These are phyloP conservation scores for Gossypium laxum DNA, from an alignment of 441 rosid genomes.

Conservation along the genomic window DNA sequence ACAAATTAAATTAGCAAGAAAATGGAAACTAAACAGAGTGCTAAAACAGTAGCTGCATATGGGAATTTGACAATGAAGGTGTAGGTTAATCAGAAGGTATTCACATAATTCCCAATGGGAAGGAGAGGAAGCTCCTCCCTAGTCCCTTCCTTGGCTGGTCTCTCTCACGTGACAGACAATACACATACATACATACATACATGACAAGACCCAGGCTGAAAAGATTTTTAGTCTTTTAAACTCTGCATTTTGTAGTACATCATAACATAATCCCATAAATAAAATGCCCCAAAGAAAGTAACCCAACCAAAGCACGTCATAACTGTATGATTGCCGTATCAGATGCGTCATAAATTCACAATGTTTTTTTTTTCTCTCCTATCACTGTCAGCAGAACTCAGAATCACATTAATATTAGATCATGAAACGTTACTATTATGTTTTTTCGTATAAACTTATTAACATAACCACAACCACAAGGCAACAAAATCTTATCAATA, in stretches of 20 bases:
- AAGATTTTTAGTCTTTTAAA: neutral
- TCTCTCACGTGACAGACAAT: neutral
- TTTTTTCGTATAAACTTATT: no score
- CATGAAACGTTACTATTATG: neutral
- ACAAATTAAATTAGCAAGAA: neutral
- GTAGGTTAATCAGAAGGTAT: no score
- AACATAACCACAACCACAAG: neutral
- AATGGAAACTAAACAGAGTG: neutral
- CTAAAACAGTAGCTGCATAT: neutral
- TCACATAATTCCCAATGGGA: neutral
- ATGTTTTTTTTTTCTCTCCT: neutral
- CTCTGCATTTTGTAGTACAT: neutral
- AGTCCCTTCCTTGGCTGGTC: neutral
- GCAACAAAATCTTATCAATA: neutral
- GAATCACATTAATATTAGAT: neutral
- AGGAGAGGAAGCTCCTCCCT: no score
- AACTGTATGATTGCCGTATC: slow-evolving; percentile 22
- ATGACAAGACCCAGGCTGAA: neutral
- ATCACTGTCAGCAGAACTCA: neutral
- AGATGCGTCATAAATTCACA: slow-evolving; percentile 16
- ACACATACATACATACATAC: neutral
- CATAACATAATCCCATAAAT: neutral
- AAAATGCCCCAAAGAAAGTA: neutral
- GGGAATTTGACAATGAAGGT: no score
- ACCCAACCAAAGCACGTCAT: slow-evolving; percentile 24